These are phyloP conservation scores for Chalciporus sphaerocephalus DNA, from an alignment of 768 basidiomycete genomes.

Conservation along the genomic window DNA sequence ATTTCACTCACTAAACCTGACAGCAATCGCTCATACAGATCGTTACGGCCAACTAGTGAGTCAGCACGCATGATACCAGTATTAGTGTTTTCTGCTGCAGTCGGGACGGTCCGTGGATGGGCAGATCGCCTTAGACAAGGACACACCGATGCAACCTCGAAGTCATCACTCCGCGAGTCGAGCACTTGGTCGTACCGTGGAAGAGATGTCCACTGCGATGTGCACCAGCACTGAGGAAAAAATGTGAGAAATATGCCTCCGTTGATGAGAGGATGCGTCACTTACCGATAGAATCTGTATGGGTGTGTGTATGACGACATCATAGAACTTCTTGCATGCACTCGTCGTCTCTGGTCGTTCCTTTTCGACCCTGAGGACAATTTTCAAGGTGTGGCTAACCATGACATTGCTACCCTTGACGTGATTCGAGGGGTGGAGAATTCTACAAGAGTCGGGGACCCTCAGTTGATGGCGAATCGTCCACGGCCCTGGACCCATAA, in stretches of 20 bases:
- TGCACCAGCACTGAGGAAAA: constrained; percentile 64
- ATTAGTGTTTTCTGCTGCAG: background rate
- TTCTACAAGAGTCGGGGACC: constrained; percentile 60
- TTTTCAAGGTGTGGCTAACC: constrained; percentile 74
- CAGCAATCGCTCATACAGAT: constrained; percentile 74
- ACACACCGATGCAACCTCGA: constrained; percentile 29
- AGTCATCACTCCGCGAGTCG: constrained; percentile 3
- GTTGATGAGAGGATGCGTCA: constrained; percentile 5
- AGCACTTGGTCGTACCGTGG: constrained; percentile 60
- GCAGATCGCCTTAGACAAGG: constrained; percentile 40
- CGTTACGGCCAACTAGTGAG: constrained; percentile 39
- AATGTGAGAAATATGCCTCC: background rate
- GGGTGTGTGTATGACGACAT: constrained; percentile 82
- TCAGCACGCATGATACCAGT: constrained; percentile 18
- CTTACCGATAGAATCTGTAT: constrained; percentile 84
- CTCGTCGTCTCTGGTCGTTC: constrained; percentile 68
- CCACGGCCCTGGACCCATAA: constrained; percentile 88
- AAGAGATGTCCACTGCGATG: constrained; percentile 73
- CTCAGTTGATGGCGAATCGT: constrained; percentile 62
- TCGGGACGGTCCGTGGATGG: constrained; percentile 9
- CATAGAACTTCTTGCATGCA: constrained; percentile 77
- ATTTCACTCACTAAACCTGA: constrained; percentile 76
- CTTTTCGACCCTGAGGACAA: constrained; percentile 77
- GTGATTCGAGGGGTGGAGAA: constrained; percentile 74
- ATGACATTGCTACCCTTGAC: constrained; percentile 54